Evolutionary conservation across 1,139 yeast genomes (phyloP), one percentile per base, ranked within the genome.

Genomic region (Pichia sp.): DNA sequence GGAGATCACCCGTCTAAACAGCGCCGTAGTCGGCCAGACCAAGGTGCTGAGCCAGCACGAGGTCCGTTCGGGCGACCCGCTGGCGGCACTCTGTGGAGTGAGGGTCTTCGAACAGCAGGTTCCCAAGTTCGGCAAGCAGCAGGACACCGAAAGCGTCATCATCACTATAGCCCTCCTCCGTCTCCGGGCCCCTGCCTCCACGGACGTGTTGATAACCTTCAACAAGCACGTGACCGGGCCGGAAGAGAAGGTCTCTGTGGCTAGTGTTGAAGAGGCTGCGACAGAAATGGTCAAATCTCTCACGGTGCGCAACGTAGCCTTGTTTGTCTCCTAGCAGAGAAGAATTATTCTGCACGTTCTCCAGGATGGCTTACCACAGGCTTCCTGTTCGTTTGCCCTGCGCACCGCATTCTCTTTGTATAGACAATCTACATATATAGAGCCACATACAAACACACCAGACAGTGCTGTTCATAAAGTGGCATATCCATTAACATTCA

Each of bases 1-100:
- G 23, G 86, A 81, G 55, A 58, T 68, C n/a, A 60, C 65, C 38
- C 61, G 59, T 30, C 62, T 62, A 54, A 65, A 67, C 50, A 67
- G 64, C 11, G 62, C 57, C 5, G 52, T 47, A 2, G 30, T 15
- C 13, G 32, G 8, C 32, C 3, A 26, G 23, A 34, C 44, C 23
- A 5, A 23, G 7, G 41, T 49, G 23, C 15, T 49, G 31, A 19
- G 38, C 41, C 32, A 50, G 30, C 41, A 41, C n/a, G 38, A 31
- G 5, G 41, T 38, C 41, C 15, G 41, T 7, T 38, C 41, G 15
- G 16, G n/a, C 15, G 41, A 38, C 15, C 41, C 41, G 16, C 13
- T n/a, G 16, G 41, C 41, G 15, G 13, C 41, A 40, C 15, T 48
- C 15, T 26, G 51, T 8, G 53, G 54, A 1, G 10, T 43, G 15